Percentiles rank a stretch among this genome's conserved stretches.
Evolutionary conservation across 208 protist genomes (phyloP).

Genomic region (Vickermania ingenoplastis): DNA sequence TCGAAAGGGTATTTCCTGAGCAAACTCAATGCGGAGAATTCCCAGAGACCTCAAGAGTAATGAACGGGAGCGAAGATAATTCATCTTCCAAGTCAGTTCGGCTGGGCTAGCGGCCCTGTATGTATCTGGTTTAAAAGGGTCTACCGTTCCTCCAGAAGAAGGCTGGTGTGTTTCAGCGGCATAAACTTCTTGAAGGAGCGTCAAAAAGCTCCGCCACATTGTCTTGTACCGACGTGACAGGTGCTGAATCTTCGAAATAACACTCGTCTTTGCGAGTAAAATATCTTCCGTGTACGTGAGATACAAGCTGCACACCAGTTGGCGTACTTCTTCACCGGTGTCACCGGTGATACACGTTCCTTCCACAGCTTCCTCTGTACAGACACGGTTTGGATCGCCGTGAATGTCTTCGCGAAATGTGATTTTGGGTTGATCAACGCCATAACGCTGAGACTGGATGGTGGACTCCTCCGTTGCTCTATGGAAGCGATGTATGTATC

Average conservation of each 20-base stretch:
- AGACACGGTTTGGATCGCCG: not conserved
- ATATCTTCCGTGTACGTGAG: conserved; percentile 30
- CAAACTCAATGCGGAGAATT: conserved; percentile 60
- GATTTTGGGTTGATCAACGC: not conserved
- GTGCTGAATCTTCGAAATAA: conserved; percentile 19
- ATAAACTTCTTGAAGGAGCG: conserved; percentile 45
- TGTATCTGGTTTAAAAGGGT: conserved; percentile 4
- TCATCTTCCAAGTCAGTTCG: conserved; percentile 45
- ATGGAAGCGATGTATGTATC: conserved; percentile 48
- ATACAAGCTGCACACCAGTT: conserved; percentile 32
- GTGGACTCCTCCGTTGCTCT: conserved; percentile 5
- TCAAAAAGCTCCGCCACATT: conserved; percentile 55
- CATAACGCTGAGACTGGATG: not conserved
- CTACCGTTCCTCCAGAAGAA: not conserved
- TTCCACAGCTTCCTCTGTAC: conserved; percentile 27
- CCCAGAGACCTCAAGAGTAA: conserved; percentile 35
- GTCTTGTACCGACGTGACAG: conserved; percentile 67
- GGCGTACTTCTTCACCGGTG: conserved; percentile 18
- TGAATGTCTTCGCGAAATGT: not conserved
- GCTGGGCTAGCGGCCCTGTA: conserved; percentile 6
- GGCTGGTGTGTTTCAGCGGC: conserved; percentile 3
- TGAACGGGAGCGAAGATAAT: conserved; percentile 28
- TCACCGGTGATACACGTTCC: conserved; percentile 59
- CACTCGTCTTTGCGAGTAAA: conserved; percentile 22
- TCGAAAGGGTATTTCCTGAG: not conserved